A percentile compares a stretch with the other conserved stretches of the same genome.
These are phyloP conservation scores for Akanthomyces muscarius DNA, from an alignment of 2,329 filamentous ascomycete genomes.

Conservation along the genomic window DNA sequence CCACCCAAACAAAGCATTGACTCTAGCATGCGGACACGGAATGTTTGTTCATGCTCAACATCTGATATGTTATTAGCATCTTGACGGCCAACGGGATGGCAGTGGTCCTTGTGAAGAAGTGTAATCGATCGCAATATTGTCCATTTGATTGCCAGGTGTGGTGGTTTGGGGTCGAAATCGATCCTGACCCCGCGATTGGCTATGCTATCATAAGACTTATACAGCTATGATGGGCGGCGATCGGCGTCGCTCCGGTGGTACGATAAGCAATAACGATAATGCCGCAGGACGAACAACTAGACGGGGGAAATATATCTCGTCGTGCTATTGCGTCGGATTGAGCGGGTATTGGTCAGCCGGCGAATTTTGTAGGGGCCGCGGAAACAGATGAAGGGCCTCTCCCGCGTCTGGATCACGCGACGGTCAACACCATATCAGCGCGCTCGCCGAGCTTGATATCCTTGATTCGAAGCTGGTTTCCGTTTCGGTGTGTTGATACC, in stretches of 20 bases:
- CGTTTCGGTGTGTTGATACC: background rate
- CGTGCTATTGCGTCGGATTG: background rate
- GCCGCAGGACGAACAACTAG: background rate
- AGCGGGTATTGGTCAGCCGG: background rate
- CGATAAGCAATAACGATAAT: background rate
- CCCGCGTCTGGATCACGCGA: background rate
- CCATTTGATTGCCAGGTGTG: background rate
- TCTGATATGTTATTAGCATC: background rate
- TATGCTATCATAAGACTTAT: background rate
- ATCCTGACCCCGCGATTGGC: background rate
- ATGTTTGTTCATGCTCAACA: background rate
- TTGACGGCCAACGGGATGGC: background rate
- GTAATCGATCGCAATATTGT: background rate
- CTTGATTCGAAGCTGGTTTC: background rate
- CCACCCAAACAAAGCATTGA: too few relatives aligned
- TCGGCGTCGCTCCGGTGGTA: background rate
- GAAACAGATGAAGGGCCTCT: background rate
- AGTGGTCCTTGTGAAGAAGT: background rate
- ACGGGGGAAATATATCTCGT: background rate
- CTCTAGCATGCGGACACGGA: background rate
- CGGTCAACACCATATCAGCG: background rate
- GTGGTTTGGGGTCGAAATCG: background rate
- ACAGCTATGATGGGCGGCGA: background rate
- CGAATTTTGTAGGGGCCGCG: background rate
- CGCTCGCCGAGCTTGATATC: background rate